phyloP scores from a whole-genome alignment of 1,284 basidiomycete genomes.

The Trametes hirsuta region DNA sequence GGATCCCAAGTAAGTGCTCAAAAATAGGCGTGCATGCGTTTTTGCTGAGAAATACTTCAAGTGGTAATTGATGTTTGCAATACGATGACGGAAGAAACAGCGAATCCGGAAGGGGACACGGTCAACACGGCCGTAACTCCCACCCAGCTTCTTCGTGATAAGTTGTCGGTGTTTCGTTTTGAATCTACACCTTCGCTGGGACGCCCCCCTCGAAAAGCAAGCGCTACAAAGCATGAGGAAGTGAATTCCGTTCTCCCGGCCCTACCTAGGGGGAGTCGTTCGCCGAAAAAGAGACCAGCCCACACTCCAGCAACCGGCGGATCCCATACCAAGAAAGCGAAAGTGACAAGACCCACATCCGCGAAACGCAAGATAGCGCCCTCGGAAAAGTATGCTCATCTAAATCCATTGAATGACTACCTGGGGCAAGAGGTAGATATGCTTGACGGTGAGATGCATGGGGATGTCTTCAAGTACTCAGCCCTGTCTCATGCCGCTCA shows the following conservation, averaged over 20 bases:
- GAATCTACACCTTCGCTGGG: conserved; percentile 8
- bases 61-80: too few relatives aligned
- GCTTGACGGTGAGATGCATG: conserved; percentile 44
- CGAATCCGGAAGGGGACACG: background rate
- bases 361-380: conserved; percentile 31
- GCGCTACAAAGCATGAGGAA: conserved; percentile 4
- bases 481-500: background rate
- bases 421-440: conserved; percentile 35
- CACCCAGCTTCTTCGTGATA: conserved; percentile 12
- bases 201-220: conserved; percentile 1
- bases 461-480: background rate
- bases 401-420: conserved; percentile 42
- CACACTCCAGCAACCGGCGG: background rate
- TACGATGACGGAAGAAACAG: too few relatives aligned
- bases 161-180: conserved; percentile 15
- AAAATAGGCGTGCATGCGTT: too few relatives aligned
- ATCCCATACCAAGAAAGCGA: background rate
- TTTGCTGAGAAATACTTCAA: too few relatives aligned
- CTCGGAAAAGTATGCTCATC: conserved; percentile 39
- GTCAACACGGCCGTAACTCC: conserved; percentile 2
- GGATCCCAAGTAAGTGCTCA: too few relatives aligned
- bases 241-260: conserved; percentile 10
- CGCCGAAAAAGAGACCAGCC: conserved; percentile 7
- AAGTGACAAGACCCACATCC: background rate
- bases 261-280: background rate